A percentile compares a stretch with the other conserved stretches of the same genome.
Conservation (phyloP, 768 basidiomycete species). For the Tricholoma saponaceum region DNA sequence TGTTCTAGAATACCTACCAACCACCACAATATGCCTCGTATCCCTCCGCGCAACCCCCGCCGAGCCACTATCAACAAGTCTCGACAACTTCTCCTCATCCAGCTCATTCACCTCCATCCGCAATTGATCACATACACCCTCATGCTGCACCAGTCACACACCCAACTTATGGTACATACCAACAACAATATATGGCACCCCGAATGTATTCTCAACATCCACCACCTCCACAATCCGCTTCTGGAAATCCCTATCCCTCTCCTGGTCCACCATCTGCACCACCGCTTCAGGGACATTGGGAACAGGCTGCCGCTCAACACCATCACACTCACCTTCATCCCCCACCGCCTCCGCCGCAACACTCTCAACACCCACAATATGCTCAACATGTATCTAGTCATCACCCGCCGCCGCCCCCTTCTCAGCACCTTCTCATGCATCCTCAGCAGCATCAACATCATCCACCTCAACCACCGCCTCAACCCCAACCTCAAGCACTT, state of each 20-base stretch:
- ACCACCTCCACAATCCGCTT: conserved; percentile 26
- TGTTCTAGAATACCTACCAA: conserved; percentile 31
- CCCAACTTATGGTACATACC: conserved; percentile 29
- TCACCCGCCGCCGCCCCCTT: conserved; percentile 18
- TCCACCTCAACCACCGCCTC: conserved; percentile 14
- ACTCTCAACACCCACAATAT: conserved; percentile 17
- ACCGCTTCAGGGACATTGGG: conserved; percentile 38
- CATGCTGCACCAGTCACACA: conserved; percentile 32
- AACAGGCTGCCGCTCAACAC: conserved; percentile 23
- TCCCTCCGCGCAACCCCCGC: conserved; percentile 32
- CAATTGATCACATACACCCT: conserved; percentile 42
- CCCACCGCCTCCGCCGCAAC: conserved; percentile 15
- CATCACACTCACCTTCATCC: conserved; percentile 16
- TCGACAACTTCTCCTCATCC: conserved; percentile 25
- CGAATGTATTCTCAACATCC: conserved; percentile 28
- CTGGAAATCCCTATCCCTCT: conserved; percentile 39
- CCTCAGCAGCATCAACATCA: conserved; percentile 12
- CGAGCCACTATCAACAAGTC: conserved; percentile 29
- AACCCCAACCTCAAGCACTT: conserved; percentile 11
- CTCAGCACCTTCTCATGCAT: conserved; percentile 15
- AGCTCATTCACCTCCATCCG: conserved; percentile 21
- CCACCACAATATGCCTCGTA: conserved; percentile 38
- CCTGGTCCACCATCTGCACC: conserved; percentile 37
- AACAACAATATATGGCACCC: conserved; percentile 29
- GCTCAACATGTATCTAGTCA: conserved; percentile 17